phyloP scores from a whole-genome alignment of 2,329 filamentous ascomycete species.

The Paracamarosporium sp. region DNA sequence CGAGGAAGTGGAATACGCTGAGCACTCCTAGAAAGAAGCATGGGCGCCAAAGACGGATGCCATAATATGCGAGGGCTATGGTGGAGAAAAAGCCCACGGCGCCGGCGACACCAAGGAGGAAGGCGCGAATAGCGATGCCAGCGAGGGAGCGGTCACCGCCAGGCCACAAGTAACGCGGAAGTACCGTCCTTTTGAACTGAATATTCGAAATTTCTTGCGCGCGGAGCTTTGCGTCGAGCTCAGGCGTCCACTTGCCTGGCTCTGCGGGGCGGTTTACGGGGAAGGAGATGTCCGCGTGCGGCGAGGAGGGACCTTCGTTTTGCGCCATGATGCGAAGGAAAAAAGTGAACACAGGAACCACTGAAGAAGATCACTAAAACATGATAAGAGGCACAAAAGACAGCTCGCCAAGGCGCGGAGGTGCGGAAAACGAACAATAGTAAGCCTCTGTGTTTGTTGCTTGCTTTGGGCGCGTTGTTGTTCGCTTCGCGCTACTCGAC shows the following conservation, averaged over 20 bases:
- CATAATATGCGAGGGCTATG: conserved; percentile 32
- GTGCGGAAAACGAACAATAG: conserved; percentile 20
- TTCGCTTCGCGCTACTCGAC: conserved; percentile 2
- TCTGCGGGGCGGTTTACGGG: conserved; percentile 33
- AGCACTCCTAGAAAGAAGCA: conserved; percentile 72
- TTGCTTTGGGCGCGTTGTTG: conserved; percentile 3
- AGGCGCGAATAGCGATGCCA: conserved; percentile 55
- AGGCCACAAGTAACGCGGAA: conserved; percentile 48
- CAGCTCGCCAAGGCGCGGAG: neutral
- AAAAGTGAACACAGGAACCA: neutral
- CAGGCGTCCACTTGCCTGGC: conserved; percentile 30
- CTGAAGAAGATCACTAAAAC: conserved; percentile 6
- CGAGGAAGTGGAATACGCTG: conserved; percentile 89
- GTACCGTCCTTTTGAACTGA: conserved; percentile 19
- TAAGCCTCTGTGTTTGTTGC: conserved; percentile 12
- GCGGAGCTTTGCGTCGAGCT: conserved; percentile 34
- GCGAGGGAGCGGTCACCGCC: conserved; percentile 53
- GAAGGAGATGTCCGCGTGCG: conserved; percentile 38
- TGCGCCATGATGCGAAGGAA: neutral
- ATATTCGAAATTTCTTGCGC: conserved; percentile 29
- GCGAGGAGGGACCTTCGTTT: conserved; percentile 27
- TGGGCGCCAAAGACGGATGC: conserved; percentile 62
- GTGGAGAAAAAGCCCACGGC: conserved; percentile 42
- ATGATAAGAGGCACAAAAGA: conserved; percentile 7
- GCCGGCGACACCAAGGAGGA: conserved; percentile 50